These are phyloP conservation scores for Phytophthora cryptogea DNA, from an alignment of 352 stramenopile genomes.

Conservation along the genomic window DNA sequence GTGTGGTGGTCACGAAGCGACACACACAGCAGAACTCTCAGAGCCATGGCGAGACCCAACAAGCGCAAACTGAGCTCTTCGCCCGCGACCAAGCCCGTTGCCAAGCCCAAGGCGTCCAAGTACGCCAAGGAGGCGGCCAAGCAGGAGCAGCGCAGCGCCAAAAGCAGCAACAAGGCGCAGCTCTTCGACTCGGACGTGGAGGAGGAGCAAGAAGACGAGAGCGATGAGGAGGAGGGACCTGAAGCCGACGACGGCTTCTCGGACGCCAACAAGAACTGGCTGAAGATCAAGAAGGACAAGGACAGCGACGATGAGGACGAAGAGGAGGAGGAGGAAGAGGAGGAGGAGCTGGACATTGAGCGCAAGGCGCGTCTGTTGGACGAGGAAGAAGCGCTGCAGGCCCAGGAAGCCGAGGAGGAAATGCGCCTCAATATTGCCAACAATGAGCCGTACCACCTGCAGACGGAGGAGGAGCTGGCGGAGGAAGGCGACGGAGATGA, in stretches of 20 bases:
- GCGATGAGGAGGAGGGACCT: slow-evolving; percentile 53
- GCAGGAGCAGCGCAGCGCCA: slow-evolving; percentile 51
- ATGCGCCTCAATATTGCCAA: slow-evolving; percentile 88
- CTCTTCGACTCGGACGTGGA: slow-evolving; percentile 79
- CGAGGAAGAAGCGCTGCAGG: slow-evolving; percentile 72
- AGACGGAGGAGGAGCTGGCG: slow-evolving; percentile 78
- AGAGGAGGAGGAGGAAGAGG: slow-evolving; percentile 53
- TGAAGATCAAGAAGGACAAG: slow-evolving; percentile 77
- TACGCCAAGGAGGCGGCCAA: slow-evolving; percentile 82
- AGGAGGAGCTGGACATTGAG: slow-evolving; percentile 86
- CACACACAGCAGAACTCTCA: slow-evolving; percentile 16
- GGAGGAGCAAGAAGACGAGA: slow-evolving; percentile 48
- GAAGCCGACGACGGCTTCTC: slow-evolving; percentile 76
- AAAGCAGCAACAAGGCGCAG: slow-evolving; percentile 53
- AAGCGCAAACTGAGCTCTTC: slow-evolving; percentile 58
- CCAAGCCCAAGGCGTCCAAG: slow-evolving; percentile 55
- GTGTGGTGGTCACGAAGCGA: slow-evolving; percentile 41
- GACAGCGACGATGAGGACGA: slow-evolving; percentile 48
- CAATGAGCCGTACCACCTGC: slow-evolving; percentile 83
- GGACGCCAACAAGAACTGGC: slow-evolving; percentile 86
- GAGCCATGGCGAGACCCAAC: slow-evolving; percentile 52
- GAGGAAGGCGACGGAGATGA: slow-evolving; percentile 51
- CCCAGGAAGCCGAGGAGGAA: slow-evolving; percentile 78
- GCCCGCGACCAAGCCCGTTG: slow-evolving; percentile 11
- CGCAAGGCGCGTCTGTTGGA: slow-evolving; percentile 84